Percentiles rank a stretch among this genome's conserved stretches.
phyloP scores from a whole-genome alignment of 2,329 filamentous ascomycete genomes.

The Fusarium zealandicum region DNA sequence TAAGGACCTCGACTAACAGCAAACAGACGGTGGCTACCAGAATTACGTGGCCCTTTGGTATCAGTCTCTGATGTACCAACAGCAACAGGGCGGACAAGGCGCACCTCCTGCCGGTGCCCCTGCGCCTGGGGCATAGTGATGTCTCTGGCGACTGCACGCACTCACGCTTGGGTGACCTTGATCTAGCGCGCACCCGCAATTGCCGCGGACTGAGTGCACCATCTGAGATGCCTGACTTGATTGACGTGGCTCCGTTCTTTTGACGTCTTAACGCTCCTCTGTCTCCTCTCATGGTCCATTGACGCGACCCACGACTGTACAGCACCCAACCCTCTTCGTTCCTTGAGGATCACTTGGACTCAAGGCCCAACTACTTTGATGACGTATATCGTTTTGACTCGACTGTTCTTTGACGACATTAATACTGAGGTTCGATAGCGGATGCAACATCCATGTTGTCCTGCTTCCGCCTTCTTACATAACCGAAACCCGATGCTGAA shows the following conservation, averaged over 20 bases:
- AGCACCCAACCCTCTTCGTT: conserved; percentile 36
- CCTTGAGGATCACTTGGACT: conserved; percentile 39
- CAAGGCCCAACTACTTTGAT: conserved; percentile 38
- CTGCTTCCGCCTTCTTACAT: conserved; percentile 26
- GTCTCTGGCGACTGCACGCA: conserved; percentile 32
- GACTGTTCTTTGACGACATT: conserved; percentile 37
- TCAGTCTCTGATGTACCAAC: conserved; percentile 65
- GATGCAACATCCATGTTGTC: conserved; percentile 33
- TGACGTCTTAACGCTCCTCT: conserved; percentile 32
- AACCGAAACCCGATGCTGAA: conserved; percentile 34
- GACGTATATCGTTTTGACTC: conserved; percentile 42
- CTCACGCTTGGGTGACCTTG: conserved; percentile 47
- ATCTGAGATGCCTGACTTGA: conserved; percentile 46
- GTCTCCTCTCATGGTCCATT: conserved; percentile 39
- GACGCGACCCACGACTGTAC: conserved; percentile 46
- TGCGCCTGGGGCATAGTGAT: conserved; percentile 50
- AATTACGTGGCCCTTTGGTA: conserved; percentile 84
- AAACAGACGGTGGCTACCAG: conserved; percentile 78
- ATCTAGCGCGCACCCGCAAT: conserved; percentile 40
- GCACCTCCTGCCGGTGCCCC: conserved; percentile 46
- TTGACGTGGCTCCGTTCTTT: conserved; percentile 42
- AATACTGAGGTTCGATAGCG: conserved; percentile 35
- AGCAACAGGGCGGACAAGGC: conserved; percentile 50
- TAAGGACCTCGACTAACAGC: conserved; percentile 15
- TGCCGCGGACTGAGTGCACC: conserved; percentile 33